Percentiles rank a stretch among this genome's conserved stretches.
phyloP scores from a whole-genome alignment of 2,329 filamentous ascomycete genomes.

The Curvularia spicifera region DNA sequence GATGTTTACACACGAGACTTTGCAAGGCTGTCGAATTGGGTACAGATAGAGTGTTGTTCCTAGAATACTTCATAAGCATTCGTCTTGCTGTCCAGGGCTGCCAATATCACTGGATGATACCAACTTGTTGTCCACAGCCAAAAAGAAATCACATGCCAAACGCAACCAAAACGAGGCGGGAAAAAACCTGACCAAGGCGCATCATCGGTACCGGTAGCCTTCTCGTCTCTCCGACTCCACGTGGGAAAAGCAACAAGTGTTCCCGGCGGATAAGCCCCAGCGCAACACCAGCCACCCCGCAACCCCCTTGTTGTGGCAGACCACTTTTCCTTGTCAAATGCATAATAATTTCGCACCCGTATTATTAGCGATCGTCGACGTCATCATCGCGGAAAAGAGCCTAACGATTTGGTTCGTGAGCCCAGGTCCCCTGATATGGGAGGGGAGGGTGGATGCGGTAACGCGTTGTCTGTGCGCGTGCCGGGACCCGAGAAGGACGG shows the following conservation, averaged over 20 bases:
- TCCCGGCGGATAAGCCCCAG: background rate
- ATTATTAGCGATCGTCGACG: slow-evolving; percentile 11
- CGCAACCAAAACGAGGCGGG: background rate
- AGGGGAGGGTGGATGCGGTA: background rate
- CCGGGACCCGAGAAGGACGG: slow-evolving; percentile 6
- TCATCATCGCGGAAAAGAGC: slow-evolving; percentile 2
- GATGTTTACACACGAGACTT: background rate
- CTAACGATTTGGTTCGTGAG: background rate
- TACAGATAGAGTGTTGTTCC: background rate
- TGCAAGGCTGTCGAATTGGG: background rate
- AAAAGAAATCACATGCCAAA: background rate
- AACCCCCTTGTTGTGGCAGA: too few relatives aligned
- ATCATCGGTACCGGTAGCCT: background rate
- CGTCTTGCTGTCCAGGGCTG: background rate
- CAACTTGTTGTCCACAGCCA: background rate
- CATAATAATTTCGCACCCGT: background rate
- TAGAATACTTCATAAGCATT: background rate
- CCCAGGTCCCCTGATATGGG: background rate
- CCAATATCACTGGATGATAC: background rate
- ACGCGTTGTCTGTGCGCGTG: background rate
- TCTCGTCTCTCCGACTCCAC: background rate
- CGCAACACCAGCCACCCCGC: too few relatives aligned
- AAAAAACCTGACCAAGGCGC: background rate
- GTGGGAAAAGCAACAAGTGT: background rate
- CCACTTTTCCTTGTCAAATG: background rate